Percentiles rank a stretch among this genome's conserved stretches.
Evolutionary conservation across 371 early-diverging fungal species (phyloP).

Genomic region (Mucor indicus): DNA sequence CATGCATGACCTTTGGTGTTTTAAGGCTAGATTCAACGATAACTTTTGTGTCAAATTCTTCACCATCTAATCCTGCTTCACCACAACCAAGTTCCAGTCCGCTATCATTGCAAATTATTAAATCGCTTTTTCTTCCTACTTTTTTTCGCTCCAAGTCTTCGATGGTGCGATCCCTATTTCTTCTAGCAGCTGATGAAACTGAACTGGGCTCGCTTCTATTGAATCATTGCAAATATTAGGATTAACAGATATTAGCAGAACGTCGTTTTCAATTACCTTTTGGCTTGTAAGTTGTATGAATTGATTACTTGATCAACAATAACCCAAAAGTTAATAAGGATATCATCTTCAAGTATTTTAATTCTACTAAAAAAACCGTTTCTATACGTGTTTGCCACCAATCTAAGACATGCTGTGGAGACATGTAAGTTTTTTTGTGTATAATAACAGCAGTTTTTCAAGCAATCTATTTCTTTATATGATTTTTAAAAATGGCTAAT

Average conservation of each 20-base stretch:
- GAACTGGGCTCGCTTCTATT: constrained; percentile 8
- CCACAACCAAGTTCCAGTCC: constrained; percentile 9
- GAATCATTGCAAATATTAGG: background rate
- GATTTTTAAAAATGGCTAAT: too few species aligned
- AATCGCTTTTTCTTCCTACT: constrained; percentile 6
- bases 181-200: constrained; percentile 3
- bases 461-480: background rate
- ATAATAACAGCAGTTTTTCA: background rate
- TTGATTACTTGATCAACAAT: constrained; percentile 6
- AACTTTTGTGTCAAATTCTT: constrained; percentile 7
- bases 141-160: constrained; percentile 3
- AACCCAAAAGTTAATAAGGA: constrained; percentile 2
- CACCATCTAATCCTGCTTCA: constrained; percentile 5
- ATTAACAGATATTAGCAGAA: constrained; percentile 2
- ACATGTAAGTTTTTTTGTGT: background rate
- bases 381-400: background rate
- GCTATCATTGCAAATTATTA: constrained; percentile 1
- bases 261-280: constrained; percentile 3
- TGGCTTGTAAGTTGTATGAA: constrained; percentile 1
- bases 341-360: constrained; percentile 8
- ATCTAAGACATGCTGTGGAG: background rate
- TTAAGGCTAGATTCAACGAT: constrained; percentile 10
- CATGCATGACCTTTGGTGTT: constrained; percentile 9
- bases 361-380: constrained; percentile 4
- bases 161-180: constrained; percentile 6